Conservation (phyloP, 306 rosid genomes). For the Gleditsia sinensis region DNA sequence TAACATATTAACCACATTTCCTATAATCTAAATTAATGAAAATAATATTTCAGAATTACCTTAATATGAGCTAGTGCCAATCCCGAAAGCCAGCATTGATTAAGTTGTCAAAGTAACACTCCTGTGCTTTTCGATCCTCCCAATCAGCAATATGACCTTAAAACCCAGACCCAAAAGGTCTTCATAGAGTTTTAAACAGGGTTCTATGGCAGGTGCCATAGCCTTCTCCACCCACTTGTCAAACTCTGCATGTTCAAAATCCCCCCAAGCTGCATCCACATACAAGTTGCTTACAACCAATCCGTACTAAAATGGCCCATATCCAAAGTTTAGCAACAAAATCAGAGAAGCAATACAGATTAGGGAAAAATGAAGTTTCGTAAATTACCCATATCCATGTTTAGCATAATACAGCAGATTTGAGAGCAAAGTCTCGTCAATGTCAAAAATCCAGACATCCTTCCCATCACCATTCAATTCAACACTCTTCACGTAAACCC, state of each 20-base stretch:
- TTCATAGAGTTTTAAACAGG: conserved; percentile 80
- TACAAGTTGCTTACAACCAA: conserved; percentile 17
- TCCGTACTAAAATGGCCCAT: neutral
- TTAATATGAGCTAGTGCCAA: conserved; percentile 80
- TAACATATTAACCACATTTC: conserved; percentile 3
- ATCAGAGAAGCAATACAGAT: conserved; percentile 2
- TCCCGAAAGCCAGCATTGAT: conserved; percentile 65
- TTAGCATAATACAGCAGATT: conserved; percentile 83
- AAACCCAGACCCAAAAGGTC: conserved; percentile 69
- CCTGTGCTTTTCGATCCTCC: conserved; percentile 71
- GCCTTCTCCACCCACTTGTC: conserved; percentile 77
- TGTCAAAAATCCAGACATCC: conserved; percentile 84
- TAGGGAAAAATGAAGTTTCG: neutral
- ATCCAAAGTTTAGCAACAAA: conserved; percentile 10
- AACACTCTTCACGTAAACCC: conserved; percentile 53
- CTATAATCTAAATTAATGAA: neutral
- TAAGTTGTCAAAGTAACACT: conserved; percentile 68
- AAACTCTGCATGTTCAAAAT: conserved; percentile 61
- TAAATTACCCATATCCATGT: conserved; percentile 75
- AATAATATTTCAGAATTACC: conserved; percentile 48
- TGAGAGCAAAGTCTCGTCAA: conserved; percentile 88
- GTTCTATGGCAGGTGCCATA: conserved; percentile 59
- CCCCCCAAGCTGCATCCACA: conserved; percentile 60
- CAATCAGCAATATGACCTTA: conserved; percentile 87
- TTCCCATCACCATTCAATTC: conserved; percentile 61